Conservation (phyloP, 2,329 filamentous ascomycete species). For the Thielaviopsis euricoi region DNA sequence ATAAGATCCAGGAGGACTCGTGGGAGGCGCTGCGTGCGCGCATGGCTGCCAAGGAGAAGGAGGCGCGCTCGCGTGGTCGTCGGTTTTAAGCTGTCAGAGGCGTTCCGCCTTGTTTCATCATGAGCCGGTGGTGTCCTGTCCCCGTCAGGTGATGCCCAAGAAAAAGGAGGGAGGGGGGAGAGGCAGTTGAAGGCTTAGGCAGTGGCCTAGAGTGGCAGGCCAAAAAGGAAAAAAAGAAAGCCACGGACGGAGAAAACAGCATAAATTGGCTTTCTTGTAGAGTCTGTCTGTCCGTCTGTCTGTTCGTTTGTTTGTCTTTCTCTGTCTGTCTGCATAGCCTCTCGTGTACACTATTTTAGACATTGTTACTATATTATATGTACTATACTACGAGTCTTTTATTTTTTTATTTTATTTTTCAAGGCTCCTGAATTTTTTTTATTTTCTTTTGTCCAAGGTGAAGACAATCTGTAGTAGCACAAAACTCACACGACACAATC, state of each 20-base stretch:
- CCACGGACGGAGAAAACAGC: neutral
- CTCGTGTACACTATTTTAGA: slow-evolving; percentile 12
- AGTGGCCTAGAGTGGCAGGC: too few relatives aligned
- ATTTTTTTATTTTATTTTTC: neutral
- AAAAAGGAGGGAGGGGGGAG: too few relatives aligned
- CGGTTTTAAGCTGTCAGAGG: too few relatives aligned
- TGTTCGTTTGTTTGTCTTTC: neutral
- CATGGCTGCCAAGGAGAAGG: slow-evolving; percentile 24
- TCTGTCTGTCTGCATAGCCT: neutral
- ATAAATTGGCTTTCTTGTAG: neutral
- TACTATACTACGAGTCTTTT: neutral
- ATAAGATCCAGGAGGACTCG: slow-evolving; percentile 15
- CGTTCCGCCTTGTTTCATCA: too few relatives aligned
- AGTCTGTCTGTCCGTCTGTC: neutral
- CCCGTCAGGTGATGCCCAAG: too few relatives aligned
- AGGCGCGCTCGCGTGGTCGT: slow-evolving; percentile 17
- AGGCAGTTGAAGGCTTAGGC: neutral
- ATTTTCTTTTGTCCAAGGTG: too few relatives aligned
- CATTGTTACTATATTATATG: slow-evolving; percentile 10
- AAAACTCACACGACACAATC: too few relatives aligned
- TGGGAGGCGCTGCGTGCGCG: slow-evolving; percentile 17
- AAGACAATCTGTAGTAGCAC: too few relatives aligned
- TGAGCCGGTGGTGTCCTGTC: too few relatives aligned
- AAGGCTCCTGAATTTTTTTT: neutral
- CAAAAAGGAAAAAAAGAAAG: too few relatives aligned